Evolutionary conservation across 2,329 filamentous ascomycete species (phyloP), one percentile per base, ranked within the genome.

Genomic region (Byssochlamys sp.): DNA sequence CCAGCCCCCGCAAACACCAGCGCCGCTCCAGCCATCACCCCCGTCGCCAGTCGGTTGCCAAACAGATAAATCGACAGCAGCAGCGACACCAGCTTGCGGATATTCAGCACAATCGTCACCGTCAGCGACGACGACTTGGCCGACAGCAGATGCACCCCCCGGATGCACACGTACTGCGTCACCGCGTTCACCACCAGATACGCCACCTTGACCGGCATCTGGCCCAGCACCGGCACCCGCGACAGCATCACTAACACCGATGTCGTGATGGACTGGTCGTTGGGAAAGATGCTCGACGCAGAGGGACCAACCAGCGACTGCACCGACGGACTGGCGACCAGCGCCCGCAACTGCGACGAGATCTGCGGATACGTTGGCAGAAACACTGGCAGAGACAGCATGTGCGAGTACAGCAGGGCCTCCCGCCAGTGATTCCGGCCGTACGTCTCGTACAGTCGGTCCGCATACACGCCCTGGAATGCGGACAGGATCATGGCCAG

Each of bases 41-140:
- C 87, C 0, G 80, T 75, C 11, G 87, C 84, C 62, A 99, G 78
- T 45, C 81, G 75, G 70, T 99, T 96, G 4, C 92, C 94, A 74
- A 99, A 99, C 1, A 99, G 74, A 82, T 91, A 92, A 59, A 97
- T 95, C 65, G 91, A 96, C 58, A 97, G 73, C 60, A 97, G 77
- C 60, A 97, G 81, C 66, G 91, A 96, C 57, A 96, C 87, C 24
- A 99, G 79, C 74, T 99, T 99, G 65, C 94, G 84, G 59, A 99
- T 89, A 71, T 97, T 99, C 59, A 99, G 80, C 53, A 97, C 91
- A 65, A 99, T 95, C 1, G 92, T 96, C 26, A 99, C 94, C 0
- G 94, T 97, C 57, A 99, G 81, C 0, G 94, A 95, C 2, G 91
- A 92, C 2, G 90, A 90, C 56, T 87, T 87, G 0, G 92, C 89